A percentile compares a stretch with the other conserved stretches of the same genome.
These are phyloP conservation scores for Ogataea populi-albae DNA, from an alignment of 805 yeast genomes.

Conservation along the genomic window DNA sequence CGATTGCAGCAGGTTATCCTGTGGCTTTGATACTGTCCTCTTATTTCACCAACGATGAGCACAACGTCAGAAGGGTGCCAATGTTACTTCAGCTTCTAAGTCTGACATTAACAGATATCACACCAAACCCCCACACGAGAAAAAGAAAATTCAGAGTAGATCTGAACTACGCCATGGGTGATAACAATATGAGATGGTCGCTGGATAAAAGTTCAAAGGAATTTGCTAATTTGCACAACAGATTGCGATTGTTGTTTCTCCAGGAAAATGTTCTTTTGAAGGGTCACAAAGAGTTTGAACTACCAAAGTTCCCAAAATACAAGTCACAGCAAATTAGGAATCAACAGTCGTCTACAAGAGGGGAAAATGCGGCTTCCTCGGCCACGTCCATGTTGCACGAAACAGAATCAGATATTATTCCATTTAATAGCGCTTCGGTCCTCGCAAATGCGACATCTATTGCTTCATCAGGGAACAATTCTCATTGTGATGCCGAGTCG, in stretches of 20 bases:
- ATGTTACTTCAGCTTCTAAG: slow-evolving; percentile 71
- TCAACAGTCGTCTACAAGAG: slow-evolving; percentile 3
- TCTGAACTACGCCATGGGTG: slow-evolving; percentile 88
- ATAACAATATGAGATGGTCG: slow-evolving; percentile 74
- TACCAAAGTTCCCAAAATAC: slow-evolving; percentile 40
- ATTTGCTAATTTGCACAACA: slow-evolving; percentile 65
- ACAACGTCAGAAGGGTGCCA: slow-evolving; percentile 77
- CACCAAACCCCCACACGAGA: slow-evolving; percentile 38
- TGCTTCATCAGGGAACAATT: slow-evolving; percentile 1
- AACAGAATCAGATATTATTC: slow-evolving; percentile 5
- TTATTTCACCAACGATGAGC: slow-evolving; percentile 71
- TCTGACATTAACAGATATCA: slow-evolving; percentile 53
- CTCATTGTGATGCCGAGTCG: slow-evolving; percentile 7
- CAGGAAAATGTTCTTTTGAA: slow-evolving; percentile 35
- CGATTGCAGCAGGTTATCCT: slow-evolving; percentile 66
- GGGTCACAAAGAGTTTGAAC: slow-evolving; percentile 24
- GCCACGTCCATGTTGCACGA: slow-evolving; percentile 2
- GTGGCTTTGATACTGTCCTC: slow-evolving; percentile 74
- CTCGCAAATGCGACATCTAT: slow-evolving; percentile 3
- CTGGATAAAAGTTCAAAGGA: slow-evolving; percentile 72
- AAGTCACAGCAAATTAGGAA: slow-evolving; percentile 11
- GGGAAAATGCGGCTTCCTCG: slow-evolving; percentile 11
- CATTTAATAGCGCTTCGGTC: slow-evolving; percentile 2
- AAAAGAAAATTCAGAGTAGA: slow-evolving; percentile 58
- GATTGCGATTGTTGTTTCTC: slow-evolving; percentile 53